Percentiles rank a stretch among this genome's conserved stretches.
Evolutionary conservation across 2,329 filamentous ascomycete genomes (phyloP).

Genomic region (Massarina eburnea): DNA sequence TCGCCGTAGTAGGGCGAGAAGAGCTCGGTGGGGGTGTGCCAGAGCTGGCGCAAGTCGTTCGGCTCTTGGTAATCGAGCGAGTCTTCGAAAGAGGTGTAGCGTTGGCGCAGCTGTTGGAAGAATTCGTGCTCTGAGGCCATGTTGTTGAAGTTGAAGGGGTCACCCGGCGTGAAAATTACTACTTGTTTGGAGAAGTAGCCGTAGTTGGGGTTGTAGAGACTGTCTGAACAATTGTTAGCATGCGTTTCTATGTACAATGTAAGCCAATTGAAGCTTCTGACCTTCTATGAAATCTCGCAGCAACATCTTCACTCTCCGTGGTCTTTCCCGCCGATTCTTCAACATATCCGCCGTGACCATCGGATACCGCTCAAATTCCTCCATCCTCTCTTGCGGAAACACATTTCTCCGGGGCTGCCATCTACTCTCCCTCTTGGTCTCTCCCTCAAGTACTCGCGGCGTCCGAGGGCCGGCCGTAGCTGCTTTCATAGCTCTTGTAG

Average conservation of each 20-base stretch:
- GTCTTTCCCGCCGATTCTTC: slow-evolving; percentile 71
- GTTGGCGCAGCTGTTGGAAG: slow-evolving; percentile 70
- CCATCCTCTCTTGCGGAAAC: slow-evolving; percentile 72
- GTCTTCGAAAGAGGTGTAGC: slow-evolving; percentile 91
- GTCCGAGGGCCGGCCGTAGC: not conserved
- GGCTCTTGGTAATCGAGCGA: slow-evolving; percentile 71
- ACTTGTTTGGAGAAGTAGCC: slow-evolving; percentile 97
- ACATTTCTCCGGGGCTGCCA: slow-evolving; percentile 85
- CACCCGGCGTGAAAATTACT: slow-evolving; percentile 90
- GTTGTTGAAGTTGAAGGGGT: slow-evolving; percentile 83
- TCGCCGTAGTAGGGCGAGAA: slow-evolving; percentile 97
- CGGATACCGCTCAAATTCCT: slow-evolving; percentile 81
- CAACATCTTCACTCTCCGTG: slow-evolving; percentile 91
- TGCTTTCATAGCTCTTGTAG: slow-evolving; percentile 21
- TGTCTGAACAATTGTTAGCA: slow-evolving; percentile 60
- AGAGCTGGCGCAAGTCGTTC: slow-evolving; percentile 82
- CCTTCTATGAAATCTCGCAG: slow-evolving; percentile 97
- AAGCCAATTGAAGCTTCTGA: slow-evolving; percentile 37
- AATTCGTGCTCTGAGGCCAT: slow-evolving; percentile 87
- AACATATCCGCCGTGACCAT: slow-evolving; percentile 82
- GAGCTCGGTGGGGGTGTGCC: slow-evolving; percentile 97
- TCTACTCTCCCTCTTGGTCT: slow-evolving; percentile 62
- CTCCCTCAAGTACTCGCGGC: slow-evolving; percentile 25
- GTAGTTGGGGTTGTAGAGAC: slow-evolving; percentile 90
- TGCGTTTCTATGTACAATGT: not conserved